Conservation (phyloP, 257 asterid genomes). For the Galeopsis tetrahit region DNA sequence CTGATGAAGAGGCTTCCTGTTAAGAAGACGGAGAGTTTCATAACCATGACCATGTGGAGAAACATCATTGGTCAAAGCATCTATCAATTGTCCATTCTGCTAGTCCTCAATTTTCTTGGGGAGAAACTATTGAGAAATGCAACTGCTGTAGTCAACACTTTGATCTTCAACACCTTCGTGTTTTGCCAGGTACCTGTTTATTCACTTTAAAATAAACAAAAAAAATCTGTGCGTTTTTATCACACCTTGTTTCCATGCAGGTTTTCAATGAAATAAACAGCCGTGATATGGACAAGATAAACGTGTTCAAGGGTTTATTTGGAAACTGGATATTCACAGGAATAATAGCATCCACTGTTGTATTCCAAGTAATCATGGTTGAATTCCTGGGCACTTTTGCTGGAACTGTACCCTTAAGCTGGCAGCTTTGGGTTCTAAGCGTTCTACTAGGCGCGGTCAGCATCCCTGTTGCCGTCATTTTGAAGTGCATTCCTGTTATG, state of each 20-base stretch:
- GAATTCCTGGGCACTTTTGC: constrained; percentile 85
- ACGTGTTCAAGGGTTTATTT: constrained; percentile 63
- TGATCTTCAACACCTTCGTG: constrained; percentile 94
- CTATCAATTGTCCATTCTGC: constrained; percentile 73
- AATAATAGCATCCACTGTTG: constrained; percentile 57
- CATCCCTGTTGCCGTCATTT: constrained; percentile 58
- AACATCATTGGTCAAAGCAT: constrained; percentile 89
- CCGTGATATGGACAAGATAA: constrained; percentile 86
- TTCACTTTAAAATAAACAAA: background rate
- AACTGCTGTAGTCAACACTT: constrained; percentile 64
- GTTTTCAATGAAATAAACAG: constrained; percentile 89
- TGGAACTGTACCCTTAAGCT: constrained; percentile 72
- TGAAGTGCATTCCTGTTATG: constrained; percentile 74
- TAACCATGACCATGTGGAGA: constrained; percentile 91
- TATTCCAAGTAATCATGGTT: constrained; percentile 74
- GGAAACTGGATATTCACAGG: constrained; percentile 65
- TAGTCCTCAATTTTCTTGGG: constrained; percentile 73
- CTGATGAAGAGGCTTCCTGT: constrained; percentile 90
- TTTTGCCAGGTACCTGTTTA: constrained; percentile 82
- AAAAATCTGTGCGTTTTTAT: background rate
- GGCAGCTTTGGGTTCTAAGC: constrained; percentile 77
- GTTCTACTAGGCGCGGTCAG: constrained; percentile 56
- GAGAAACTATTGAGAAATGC: constrained; percentile 62
- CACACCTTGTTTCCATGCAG: constrained; percentile 41
- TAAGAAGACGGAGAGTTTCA: constrained; percentile 69